Conservation (phyloP, 495 filamentous ascomycete genomes). For the Pyrenula aspistea region DNA sequence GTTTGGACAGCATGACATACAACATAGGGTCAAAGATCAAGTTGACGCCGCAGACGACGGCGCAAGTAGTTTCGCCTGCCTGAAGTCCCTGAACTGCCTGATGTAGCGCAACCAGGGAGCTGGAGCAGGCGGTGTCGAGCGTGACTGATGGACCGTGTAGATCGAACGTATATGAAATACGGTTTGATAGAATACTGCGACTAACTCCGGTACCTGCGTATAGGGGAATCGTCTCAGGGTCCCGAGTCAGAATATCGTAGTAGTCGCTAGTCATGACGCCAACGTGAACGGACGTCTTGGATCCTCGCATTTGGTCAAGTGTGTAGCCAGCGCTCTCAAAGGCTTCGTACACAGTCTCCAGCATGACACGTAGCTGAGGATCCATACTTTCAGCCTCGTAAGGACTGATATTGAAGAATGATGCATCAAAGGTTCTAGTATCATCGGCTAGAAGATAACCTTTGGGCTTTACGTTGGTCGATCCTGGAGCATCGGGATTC, state of each 20-base stretch:
- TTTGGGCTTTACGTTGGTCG: slow-evolving; percentile 15
- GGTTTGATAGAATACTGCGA: slow-evolving; percentile 21
- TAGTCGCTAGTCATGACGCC: slow-evolving; percentile 35
- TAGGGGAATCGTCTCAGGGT: slow-evolving; percentile 24
- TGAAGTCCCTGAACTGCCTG: slow-evolving; percentile 13
- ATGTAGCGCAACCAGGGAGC: slow-evolving; percentile 18
- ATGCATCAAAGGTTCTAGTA: slow-evolving; percentile 28
- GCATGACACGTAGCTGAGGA: background rate
- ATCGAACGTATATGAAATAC: slow-evolving; percentile 26
- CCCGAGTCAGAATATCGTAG: slow-evolving; percentile 22
- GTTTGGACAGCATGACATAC: slow-evolving; percentile 13
- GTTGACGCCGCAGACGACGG: slow-evolving; percentile 37
- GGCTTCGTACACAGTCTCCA: slow-evolving; percentile 12
- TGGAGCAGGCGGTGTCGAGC: slow-evolving; percentile 28
- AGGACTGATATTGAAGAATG: slow-evolving; percentile 15
- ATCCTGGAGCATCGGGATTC: background rate
- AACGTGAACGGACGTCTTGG: slow-evolving; percentile 24
- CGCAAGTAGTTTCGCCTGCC: slow-evolving; percentile 14
- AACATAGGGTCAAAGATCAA: slow-evolving; percentile 26
- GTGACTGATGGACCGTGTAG: slow-evolving; percentile 16
- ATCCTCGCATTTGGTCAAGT: slow-evolving; percentile 2
- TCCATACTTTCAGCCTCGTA: slow-evolving; percentile 33
- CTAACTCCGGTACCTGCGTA: slow-evolving; percentile 37
- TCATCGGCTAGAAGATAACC: slow-evolving; percentile 28
- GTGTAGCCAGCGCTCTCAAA: slow-evolving; percentile 12